Evolutionary conservation across 441 rosid genomes (phyloP), one percentile per base, ranked within the genome.

Genomic region (Flueggea neowawraea): DNA sequence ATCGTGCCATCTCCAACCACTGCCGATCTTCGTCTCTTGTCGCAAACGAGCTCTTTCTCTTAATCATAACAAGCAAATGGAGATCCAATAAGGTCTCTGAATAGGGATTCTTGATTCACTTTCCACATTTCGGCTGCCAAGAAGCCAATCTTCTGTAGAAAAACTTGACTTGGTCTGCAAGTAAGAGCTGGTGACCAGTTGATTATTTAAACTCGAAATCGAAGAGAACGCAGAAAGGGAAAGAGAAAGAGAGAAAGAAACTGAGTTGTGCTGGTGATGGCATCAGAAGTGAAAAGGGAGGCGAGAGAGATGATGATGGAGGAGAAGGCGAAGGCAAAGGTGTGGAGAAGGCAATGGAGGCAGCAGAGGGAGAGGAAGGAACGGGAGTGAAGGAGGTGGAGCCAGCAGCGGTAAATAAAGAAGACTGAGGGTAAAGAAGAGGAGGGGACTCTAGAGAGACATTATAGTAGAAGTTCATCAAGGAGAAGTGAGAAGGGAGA

Each of bases 371-470:
- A 69, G 76, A 81, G 60, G 65, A 89, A 89, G 66, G 83, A 70
- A 16, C 87, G 75, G 58, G 86, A 84, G 54, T 68, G 78, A 64
- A 91, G 80, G 66, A 89, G 82, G 64, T 73, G 77, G 61, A 82
- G 82, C 98, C 96, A 89, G 56, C 88, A 95, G 70, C 91, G 90
- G 71, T 90, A 89, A 53, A 89, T 88, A 60, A 70, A 43, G 71
- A 87, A 68, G 64, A 84, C 65, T 52, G 89, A 70, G 13, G 85
- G 81, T 67, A 91, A 84, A 3, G 91, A 81, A 45, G 86, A 62
- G 14, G 91, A 71, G 13, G 93, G 87, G 62, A 87, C 77, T 31
- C 91, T 71, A 6, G 84, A 75, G 68, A 91, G 89, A 62, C 95
- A 87, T 57, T 87, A 88, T 6, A 86, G 73, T 63, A 92, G 83